A percentile compares a stretch with the other conserved stretches of the same genome.
Evolutionary conservation across 2,329 filamentous ascomycete genomes (phyloP).

Genomic region (Ceratocystis alfenasii): DNA sequence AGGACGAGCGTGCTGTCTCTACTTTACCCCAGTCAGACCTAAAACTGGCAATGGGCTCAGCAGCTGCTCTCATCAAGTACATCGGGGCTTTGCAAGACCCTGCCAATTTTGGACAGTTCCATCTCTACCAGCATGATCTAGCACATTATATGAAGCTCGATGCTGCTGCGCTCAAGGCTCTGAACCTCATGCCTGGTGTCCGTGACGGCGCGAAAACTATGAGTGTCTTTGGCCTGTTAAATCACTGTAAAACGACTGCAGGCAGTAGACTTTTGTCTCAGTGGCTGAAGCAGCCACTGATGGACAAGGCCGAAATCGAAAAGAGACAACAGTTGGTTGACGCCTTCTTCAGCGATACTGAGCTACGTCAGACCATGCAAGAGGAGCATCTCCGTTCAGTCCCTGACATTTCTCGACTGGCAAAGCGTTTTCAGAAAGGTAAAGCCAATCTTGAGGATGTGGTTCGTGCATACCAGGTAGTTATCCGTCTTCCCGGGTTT

Average conservation of each 20-base stretch:
- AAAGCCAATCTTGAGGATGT: constrained; percentile 91
- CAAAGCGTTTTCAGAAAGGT: constrained; percentile 88
- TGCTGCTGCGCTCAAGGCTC: constrained; percentile 79
- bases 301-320: constrained; percentile 81
- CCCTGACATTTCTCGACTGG: constrained; percentile 82
- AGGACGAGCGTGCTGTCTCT: constrained; percentile 68
- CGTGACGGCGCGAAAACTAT: constrained; percentile 94
- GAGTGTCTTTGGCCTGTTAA: constrained; percentile 87
- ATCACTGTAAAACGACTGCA: constrained; percentile 94
- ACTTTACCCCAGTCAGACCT: constrained; percentile 80
- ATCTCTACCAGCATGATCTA: constrained; percentile 92
- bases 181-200: constrained; percentile 94
- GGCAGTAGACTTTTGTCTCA: constrained; percentile 83
- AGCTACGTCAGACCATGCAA: constrained; percentile 88
- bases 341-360: constrained; percentile 85
- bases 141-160: constrained; percentile 98
- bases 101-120: constrained; percentile 93
- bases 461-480: constrained; percentile 85
- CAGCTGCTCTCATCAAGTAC: constrained; percentile 88
- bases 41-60: constrained; percentile 91
- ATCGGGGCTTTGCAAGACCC: constrained; percentile 79
- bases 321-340: constrained; percentile 88
- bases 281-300: constrained; percentile 95
- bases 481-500: constrained; percentile 83
- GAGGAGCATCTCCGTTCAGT: constrained; percentile 89